Conservation (phyloP, 2,329 filamentous ascomycete species). For the Fusarium sp. region DNA sequence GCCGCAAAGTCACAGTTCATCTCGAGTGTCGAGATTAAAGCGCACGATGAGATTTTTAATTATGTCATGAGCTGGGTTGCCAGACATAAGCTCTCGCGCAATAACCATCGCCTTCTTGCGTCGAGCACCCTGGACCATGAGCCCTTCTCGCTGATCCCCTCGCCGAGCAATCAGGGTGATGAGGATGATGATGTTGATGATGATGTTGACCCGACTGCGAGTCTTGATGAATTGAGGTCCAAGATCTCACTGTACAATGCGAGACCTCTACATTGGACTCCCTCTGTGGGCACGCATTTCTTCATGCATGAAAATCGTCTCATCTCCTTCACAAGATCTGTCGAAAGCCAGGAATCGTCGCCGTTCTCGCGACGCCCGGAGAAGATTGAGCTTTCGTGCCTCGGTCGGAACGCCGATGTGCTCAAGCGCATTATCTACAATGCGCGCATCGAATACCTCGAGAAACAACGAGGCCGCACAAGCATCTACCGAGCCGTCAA, state of each 20-base stretch:
- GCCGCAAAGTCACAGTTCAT: conserved; percentile 6
- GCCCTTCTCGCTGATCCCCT: neutral
- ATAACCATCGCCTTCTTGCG: conserved; percentile 23
- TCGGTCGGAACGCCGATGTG: conserved; percentile 15
- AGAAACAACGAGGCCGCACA: conserved; percentile 23
- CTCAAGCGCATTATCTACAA: conserved; percentile 29
- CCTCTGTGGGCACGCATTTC: conserved; percentile 23
- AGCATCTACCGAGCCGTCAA: conserved; percentile 21
- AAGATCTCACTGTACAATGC: conserved; percentile 28
- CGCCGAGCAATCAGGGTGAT: neutral
- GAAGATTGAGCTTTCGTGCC: conserved; percentile 16
- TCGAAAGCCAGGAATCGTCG: neutral
- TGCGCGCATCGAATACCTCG: conserved; percentile 18
- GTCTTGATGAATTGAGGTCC: conserved; percentile 9
- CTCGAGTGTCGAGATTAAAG: conserved; percentile 24
- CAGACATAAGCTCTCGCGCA: conserved; percentile 14
- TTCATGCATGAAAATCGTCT: conserved; percentile 17
- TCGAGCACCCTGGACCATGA: conserved; percentile 9
- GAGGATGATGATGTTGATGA: neutral
- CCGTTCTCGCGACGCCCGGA: neutral
- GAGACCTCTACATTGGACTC: conserved; percentile 20
- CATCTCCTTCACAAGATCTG: conserved; percentile 14
- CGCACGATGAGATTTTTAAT: conserved; percentile 24
- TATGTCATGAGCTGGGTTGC: conserved; percentile 31
- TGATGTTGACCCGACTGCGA: neutral